Percentiles rank a stretch among this genome's conserved stretches.
These are phyloP conservation scores for Tulasnella sp. DNA, from an alignment of 768 basidiomycete species.

Conservation along the genomic window DNA sequence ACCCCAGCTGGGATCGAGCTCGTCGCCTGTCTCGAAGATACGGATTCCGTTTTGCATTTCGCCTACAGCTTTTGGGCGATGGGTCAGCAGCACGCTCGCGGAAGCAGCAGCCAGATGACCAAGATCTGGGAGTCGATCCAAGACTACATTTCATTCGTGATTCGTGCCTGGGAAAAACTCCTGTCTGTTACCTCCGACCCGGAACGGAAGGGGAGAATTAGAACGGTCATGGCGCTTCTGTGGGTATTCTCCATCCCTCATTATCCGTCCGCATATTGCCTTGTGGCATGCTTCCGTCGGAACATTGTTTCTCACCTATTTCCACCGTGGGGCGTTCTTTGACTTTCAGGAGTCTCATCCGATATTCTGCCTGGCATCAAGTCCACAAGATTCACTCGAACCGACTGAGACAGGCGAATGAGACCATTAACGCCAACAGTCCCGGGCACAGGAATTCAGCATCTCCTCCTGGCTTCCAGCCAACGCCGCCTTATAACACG, in stretches of 20 bases:
- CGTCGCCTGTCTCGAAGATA: background rate
- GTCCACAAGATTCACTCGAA: background rate
- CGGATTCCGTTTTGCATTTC: constrained; percentile 5
- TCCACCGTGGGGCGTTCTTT: background rate
- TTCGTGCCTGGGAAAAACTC: background rate
- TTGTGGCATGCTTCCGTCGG: background rate
- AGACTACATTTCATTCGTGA: background rate
- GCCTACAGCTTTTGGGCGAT: constrained; percentile 12
- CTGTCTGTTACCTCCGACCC: background rate
- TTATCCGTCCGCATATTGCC: background rate
- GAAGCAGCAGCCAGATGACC: background rate
- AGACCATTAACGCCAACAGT: background rate
- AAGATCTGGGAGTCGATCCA: background rate
- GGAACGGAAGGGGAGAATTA: background rate
- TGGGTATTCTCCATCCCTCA: background rate
- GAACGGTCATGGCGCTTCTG: constrained; percentile 3
- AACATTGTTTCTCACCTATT: background rate
- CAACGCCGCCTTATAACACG: background rate
- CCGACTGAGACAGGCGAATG: background rate
- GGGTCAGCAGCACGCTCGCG: background rate
- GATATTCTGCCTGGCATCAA: constrained; percentile 1
- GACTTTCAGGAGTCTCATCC: constrained; percentile 9
- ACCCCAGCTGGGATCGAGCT: background rate
- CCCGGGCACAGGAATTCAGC: background rate
- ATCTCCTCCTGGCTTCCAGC: constrained; percentile 8